Base-by-base conservation (phyloP, 192 early-diverging fungal species). In the Rhizophagus sp. region DNA sequence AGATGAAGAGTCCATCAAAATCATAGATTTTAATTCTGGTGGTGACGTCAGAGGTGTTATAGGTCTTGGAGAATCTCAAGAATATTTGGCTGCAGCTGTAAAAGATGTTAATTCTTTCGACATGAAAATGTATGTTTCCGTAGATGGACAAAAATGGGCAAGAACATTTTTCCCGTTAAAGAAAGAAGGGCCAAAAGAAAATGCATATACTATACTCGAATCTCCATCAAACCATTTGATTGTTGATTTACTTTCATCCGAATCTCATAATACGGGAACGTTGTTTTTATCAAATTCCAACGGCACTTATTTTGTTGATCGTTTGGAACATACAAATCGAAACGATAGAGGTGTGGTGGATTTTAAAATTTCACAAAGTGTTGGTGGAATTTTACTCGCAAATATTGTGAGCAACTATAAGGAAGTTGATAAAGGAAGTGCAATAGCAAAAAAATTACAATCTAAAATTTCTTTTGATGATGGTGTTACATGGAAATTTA, bases 211-310 rank as follows among this genome's bases (percentile, higher is more conserved):
- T 19, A 88, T 97, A 52, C 87, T 97, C 25, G 96, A 97, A 80
- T 96, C 96, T 7, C 88, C 91, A 10, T 77, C 87, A 8, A 83
- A 93, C 65, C 87, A 94, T 22, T 84, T 98, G 52, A 82, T 94
- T 34, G 90, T 98, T 11, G 95, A 95, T 80, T 88, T 96, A 9
- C 75, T 92, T 74, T 84, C 79, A n/a, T 76, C 83, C 4, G 79
- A 82, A 30, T 76, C 86, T n/a, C 80, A 83, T 47, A 63, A 85
- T 2, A 89, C 85, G 30, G 96, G 96, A 19, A 88, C 90, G 17
- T 86, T 99, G 66, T 96, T 91, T 83, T 77, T 90, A 25, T 98
- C 96, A 22, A 95, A 95, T 83, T 95, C 95, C 6, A 92, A 96
- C 64, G 97, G 97, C 72, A 95, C 90, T 1, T 92, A 92, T 78